These are phyloP conservation scores for Solanum hybrid DNA, from an alignment of 305 asterid species.

Conservation along the genomic window DNA sequence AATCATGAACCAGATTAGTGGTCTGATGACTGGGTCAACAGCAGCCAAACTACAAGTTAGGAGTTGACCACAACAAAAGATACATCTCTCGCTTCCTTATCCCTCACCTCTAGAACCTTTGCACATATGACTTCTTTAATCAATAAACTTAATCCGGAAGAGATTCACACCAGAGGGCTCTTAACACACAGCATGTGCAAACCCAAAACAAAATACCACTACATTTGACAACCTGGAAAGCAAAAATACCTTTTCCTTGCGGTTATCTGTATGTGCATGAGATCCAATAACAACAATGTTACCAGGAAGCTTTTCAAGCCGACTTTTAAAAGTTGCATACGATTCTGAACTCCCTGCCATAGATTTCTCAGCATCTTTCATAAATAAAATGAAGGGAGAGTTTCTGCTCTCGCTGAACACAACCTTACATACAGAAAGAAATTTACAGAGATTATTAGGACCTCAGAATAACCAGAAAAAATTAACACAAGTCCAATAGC, in stretches of 20 bases:
- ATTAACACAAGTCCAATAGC: neutral
- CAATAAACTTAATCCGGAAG: neutral
- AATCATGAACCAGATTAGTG: neutral
- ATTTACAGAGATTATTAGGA: neutral
- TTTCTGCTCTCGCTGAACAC: conserved; percentile 62
- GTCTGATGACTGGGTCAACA: neutral
- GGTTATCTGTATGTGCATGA: conserved; percentile 50
- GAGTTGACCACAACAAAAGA: neutral
- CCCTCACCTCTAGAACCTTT: neutral
- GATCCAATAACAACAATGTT: conserved; percentile 71
- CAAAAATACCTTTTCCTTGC: conserved; percentile 57
- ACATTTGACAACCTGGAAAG: neutral
- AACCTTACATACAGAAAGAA: conserved; percentile 24
- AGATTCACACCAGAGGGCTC: neutral
- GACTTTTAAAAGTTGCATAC: conserved; percentile 44
- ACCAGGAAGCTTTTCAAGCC: conserved; percentile 67
- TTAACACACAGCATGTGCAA: neutral
- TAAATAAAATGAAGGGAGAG: conserved; percentile 70
- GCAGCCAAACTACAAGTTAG: neutral
- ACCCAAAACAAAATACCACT: neutral
- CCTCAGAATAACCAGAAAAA: neutral
- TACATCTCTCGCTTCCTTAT: neutral
- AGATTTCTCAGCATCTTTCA: conserved; percentile 90
- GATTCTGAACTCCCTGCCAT: conserved; percentile 67
- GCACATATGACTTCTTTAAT: neutral